Evolutionary conservation across 805 yeast species (phyloP).

Genomic region (Maudiozyma barnettii): DNA sequence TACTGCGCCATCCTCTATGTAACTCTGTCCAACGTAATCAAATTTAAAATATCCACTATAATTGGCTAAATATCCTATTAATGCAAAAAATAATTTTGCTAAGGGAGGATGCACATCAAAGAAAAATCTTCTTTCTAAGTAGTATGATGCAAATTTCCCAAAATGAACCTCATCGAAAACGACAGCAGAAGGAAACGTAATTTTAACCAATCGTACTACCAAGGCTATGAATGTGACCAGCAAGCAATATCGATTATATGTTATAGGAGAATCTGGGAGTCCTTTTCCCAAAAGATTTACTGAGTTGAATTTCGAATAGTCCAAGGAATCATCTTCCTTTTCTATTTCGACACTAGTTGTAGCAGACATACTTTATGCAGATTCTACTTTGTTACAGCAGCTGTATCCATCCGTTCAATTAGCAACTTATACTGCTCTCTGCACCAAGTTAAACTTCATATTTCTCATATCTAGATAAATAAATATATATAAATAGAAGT

Average conservation of each 20-base stretch:
- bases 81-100: conserved; percentile 85
- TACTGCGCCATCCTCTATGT: conserved; percentile 55
- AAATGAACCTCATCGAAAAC: conserved; percentile 85
- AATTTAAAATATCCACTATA: conserved; percentile 86
- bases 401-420: no score
- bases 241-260: conserved; percentile 39
- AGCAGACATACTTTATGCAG: no score
- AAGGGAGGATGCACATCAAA: conserved; percentile 97
- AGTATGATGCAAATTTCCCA: conserved; percentile 78
- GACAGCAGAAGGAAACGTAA: conserved; percentile 60
- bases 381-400: no score
- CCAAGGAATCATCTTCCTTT: neutral
- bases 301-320: neutral
- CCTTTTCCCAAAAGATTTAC: neutral
- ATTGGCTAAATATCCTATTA: conserved; percentile 79
- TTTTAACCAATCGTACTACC: conserved; percentile 49
- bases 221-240: conserved; percentile 60
- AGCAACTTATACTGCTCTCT: no score
- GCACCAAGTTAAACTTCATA: no score
- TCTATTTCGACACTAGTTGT: neutral
- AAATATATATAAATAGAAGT: no score
- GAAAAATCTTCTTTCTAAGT: conserved; percentile 81
- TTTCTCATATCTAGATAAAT: no score
- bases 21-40: conserved; percentile 59
- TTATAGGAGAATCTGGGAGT: conserved; percentile 18